Evolutionary conservation across 306 rosid species (phyloP).

Genomic region (Lupinus albus): DNA sequence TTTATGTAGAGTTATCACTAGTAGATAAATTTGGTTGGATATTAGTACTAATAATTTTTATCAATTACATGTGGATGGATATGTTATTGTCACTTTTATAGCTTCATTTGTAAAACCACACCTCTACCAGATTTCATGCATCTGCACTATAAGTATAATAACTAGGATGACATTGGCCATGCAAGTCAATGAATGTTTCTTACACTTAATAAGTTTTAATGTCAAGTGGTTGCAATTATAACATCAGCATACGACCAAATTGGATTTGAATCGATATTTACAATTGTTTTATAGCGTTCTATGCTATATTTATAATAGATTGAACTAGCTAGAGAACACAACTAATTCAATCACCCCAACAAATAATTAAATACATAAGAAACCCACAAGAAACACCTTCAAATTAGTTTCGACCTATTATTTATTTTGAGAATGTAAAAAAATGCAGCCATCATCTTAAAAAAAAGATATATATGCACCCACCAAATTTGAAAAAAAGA

Average conservation of each 20-base stretch:
- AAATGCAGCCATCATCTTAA: background rate
- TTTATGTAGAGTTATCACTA: no score
- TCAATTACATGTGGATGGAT: background rate
- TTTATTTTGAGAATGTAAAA: background rate
- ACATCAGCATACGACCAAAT: background rate
- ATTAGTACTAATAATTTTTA: background rate
- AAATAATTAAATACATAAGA: background rate
- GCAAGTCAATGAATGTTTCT: conserved; percentile 8
- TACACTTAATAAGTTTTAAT: conserved; percentile 21
- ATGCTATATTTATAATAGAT: background rate
- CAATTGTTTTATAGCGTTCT: background rate
- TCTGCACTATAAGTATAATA: background rate
- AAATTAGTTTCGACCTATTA: background rate
- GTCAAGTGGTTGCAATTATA: conserved; percentile 17
- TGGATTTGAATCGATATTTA: conserved; percentile 1
- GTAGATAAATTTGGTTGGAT: background rate
- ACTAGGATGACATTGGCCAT: background rate
- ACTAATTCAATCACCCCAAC: background rate
- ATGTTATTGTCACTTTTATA: background rate
- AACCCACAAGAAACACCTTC: background rate
- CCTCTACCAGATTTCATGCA: background rate
- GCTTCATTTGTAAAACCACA: background rate
- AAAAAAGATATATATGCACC: background rate
- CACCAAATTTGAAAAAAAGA: no score
- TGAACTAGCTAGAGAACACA: background rate